phyloP scores from a whole-genome alignment of 2,329 filamentous ascomycete genomes.

The Fusarium cicatricum region DNA sequence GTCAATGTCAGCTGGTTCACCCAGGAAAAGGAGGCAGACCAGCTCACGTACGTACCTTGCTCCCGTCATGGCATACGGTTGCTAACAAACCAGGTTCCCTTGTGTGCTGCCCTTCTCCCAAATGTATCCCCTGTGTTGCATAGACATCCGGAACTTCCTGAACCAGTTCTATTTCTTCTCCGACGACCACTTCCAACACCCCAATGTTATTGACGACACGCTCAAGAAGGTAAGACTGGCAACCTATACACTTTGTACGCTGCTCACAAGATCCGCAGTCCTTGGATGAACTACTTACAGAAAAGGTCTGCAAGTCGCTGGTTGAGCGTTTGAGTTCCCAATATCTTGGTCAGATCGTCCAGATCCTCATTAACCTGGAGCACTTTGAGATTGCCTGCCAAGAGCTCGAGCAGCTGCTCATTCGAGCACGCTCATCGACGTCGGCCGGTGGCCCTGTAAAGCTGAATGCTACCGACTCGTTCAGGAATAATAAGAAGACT shows the following conservation, averaged over 20 bases:
- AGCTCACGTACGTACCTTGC: slow-evolving; percentile 69
- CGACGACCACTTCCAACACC: slow-evolving; percentile 93
- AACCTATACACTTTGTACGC: too few relatives aligned
- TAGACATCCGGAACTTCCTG: slow-evolving; percentile 95
- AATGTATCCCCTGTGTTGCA: slow-evolving; percentile 98
- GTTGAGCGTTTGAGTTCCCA: slow-evolving; percentile 90
- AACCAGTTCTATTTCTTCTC: slow-evolving; percentile 99
- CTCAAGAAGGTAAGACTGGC: slow-evolving; percentile 70
- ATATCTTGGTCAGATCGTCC: slow-evolving; percentile 96
- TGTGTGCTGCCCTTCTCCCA: slow-evolving; percentile 97
- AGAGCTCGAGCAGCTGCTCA: slow-evolving; percentile 86
- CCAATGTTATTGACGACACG: slow-evolving; percentile 88
- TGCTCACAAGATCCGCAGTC: slow-evolving; percentile 62
- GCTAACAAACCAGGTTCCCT: slow-evolving; percentile 71
- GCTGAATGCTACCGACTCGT: slow-evolving; percentile 84
- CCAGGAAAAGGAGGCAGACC: slow-evolving; percentile 78
- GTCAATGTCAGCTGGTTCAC: slow-evolving; percentile 96
- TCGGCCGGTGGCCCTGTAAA: slow-evolving; percentile 82
- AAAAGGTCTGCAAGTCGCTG: slow-evolving; percentile 89
- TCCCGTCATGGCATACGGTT: not conserved
- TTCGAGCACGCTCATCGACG: slow-evolving; percentile 82
- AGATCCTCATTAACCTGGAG: slow-evolving; percentile 96
- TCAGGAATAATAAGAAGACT: slow-evolving; percentile 89
- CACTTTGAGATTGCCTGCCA: slow-evolving; percentile 95
- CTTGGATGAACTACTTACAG: slow-evolving; percentile 91